phyloP scores from a whole-genome alignment of 2,329 filamentous ascomycete species.

The Fusarium penzigii region DNA sequence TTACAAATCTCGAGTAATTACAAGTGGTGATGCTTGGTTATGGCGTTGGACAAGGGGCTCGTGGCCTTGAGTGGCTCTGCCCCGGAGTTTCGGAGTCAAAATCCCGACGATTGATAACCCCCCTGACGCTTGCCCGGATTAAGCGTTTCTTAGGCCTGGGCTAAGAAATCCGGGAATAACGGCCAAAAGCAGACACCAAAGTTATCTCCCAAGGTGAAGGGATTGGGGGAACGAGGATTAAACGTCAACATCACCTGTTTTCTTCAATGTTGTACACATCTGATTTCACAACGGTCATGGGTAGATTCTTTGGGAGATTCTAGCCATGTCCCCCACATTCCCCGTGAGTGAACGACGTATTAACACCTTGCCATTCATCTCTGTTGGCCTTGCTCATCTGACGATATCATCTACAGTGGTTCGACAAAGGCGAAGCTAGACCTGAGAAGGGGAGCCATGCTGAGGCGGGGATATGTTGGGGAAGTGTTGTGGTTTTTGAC shows the following conservation, averaged over 20 bases:
- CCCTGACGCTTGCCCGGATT: constrained; percentile 25
- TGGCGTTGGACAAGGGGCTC: constrained; percentile 9
- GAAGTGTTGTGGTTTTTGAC: constrained; percentile 26
- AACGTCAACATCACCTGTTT: background rate
- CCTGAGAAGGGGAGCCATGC: constrained; percentile 1
- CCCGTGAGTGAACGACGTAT: constrained; percentile 6
- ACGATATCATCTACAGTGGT: constrained; percentile 19
- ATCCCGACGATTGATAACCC: constrained; percentile 10
- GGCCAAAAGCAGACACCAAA: too few relatives aligned
- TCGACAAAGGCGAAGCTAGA: constrained; percentile 15
- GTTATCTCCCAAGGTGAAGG: too few relatives aligned
- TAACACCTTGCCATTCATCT: constrained; percentile 12
- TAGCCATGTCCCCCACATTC: background rate
- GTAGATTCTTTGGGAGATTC: background rate
- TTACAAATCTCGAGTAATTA: constrained; percentile 24
- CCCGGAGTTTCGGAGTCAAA: constrained; percentile 22
- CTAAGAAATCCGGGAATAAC: constrained; percentile 19
- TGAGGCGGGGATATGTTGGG: constrained; percentile 7
- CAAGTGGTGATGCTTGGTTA: constrained; percentile 12
- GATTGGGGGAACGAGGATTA: too few relatives aligned
- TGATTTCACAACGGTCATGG: background rate
- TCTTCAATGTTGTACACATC: background rate
- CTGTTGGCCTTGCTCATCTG: constrained; percentile 22
- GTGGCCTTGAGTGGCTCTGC: constrained; percentile 1
- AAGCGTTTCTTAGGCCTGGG: constrained; percentile 6